A percentile compares a stretch with the other conserved stretches of the same genome.
These are phyloP conservation scores for Silene latifolia DNA, from an alignment of 148 eudicot species.

Conservation along the genomic window DNA sequence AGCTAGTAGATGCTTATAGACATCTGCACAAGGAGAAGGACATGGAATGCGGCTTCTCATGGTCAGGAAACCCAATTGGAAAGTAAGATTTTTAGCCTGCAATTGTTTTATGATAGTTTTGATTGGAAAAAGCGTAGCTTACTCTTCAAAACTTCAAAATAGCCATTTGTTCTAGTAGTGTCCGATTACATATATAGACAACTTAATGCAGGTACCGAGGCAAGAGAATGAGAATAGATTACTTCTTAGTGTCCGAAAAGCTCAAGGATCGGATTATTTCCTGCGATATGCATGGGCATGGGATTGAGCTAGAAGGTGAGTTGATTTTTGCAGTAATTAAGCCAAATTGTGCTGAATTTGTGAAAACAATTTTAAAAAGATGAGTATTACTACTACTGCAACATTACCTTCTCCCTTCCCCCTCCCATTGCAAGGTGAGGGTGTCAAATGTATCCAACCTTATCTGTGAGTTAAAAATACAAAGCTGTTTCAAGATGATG, in stretches of 20 bases:
- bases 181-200: not conserved
- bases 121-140: not conserved
- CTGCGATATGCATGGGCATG: slow-evolving; percentile 83
- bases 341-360: not conserved
- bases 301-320: slow-evolving; percentile 83
- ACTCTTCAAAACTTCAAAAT: not conserved
- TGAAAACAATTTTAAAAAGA: not conserved
- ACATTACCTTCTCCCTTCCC: not conserved
- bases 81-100: slow-evolving; percentile 44
- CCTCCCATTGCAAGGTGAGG: not conserved
- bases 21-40: slow-evolving; percentile 76
- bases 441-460: not conserved
- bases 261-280: slow-evolving; percentile 66
- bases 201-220: slow-evolving; percentile 72
- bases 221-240: slow-evolving; percentile 97
- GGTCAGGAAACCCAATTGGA: slow-evolving; percentile 96
- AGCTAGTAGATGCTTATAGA: slow-evolving; percentile 85
- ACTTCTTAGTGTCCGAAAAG: slow-evolving; percentile 64
- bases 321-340: not conserved
- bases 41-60: slow-evolving; percentile 88
- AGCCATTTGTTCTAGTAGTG: not conserved
- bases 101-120: not conserved
- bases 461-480: too few species aligned
- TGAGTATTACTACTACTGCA: not conserved
- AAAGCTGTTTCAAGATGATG: too few species aligned